Conservation (phyloP, 2,329 filamentous ascomycete genomes). For the Orbilia blumenaviensis region DNA sequence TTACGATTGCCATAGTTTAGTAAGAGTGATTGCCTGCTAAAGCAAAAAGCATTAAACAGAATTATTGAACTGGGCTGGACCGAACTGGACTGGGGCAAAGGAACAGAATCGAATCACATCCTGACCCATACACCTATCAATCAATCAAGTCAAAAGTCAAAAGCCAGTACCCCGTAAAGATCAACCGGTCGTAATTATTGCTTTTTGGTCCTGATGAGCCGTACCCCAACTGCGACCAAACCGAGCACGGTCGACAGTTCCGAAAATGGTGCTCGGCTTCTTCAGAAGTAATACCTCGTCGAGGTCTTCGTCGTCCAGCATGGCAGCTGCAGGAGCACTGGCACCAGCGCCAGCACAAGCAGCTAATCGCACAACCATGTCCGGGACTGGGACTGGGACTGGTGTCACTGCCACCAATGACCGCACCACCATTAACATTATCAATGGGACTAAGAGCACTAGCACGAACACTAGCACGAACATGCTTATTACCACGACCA, state of each 20-base stretch:
- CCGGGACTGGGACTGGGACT: not conserved
- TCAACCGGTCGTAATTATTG: not conserved
- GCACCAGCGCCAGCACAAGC: conserved; percentile 7
- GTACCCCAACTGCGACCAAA: not conserved
- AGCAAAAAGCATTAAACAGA: no score
- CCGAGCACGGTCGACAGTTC: conserved; percentile 40
- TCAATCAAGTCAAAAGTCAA: not conserved
- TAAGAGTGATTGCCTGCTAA: no score
- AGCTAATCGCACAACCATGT: conserved; percentile 12
- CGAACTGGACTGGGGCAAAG: no score
- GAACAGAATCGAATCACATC: no score
- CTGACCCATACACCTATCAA: no score
- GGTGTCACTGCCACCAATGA: conserved; percentile 12
- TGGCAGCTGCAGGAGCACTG: conserved; percentile 18
- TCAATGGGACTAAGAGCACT: not conserved
- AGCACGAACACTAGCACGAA: conserved; percentile 4
- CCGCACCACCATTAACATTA: conserved; percentile 12
- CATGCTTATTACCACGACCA: not conserved
- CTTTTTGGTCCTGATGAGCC: conserved; percentile 9
- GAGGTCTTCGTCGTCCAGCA: conserved; percentile 13
- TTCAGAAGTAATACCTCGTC: conserved; percentile 54
- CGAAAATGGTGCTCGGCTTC: conserved; percentile 53
- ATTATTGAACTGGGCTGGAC: no score
- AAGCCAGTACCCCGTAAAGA: no score
- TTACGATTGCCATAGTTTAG: no score